phyloP scores from a whole-genome alignment of 352 stramenopile species.

The Globisporangium viniferum region DNA sequence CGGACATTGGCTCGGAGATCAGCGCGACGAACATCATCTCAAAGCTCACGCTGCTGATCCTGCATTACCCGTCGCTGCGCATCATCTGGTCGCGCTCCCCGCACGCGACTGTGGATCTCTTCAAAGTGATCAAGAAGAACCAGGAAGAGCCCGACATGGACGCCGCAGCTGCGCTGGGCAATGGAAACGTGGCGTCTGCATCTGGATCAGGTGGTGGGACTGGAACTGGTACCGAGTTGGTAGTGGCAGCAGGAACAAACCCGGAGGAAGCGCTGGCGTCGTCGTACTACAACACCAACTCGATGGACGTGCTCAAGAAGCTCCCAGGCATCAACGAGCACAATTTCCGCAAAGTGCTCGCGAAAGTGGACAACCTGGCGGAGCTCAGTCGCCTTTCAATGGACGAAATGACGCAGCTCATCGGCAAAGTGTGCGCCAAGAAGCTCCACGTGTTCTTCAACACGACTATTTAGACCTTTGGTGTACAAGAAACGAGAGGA shows the following conservation, averaged over 20 bases:
- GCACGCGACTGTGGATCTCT: conserved; percentile 87
- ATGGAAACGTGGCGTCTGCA: conserved; percentile 16
- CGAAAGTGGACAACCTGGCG: conserved; percentile 64
- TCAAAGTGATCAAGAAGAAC: conserved; percentile 80
- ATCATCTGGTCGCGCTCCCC: conserved; percentile 95
- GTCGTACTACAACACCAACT: conserved; percentile 86
- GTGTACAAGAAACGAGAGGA: neutral
- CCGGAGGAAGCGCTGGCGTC: conserved; percentile 53
- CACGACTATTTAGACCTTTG: conserved; percentile 33
- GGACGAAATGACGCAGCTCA: conserved; percentile 55
- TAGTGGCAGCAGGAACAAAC: conserved; percentile 53
- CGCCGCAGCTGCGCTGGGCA: conserved; percentile 59
- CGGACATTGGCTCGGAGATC: conserved; percentile 93
- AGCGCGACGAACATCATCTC: conserved; percentile 90
- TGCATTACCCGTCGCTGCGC: conserved; percentile 93
- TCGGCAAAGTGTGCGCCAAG: conserved; percentile 73
- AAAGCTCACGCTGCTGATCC: conserved; percentile 93
- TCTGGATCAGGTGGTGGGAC: conserved; percentile 11
- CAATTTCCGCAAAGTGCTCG: conserved; percentile 86
- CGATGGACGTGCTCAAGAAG: conserved; percentile 93
- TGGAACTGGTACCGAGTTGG: conserved; percentile 23
- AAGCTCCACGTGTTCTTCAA: conserved; percentile 85
- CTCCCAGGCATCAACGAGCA: conserved; percentile 95
- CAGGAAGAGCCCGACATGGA: conserved; percentile 85
- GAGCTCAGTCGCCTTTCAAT: conserved; percentile 69